A percentile compares a stretch with the other conserved stretches of the same genome.
Conservation (phyloP, 352 stramenopile genomes). For the Globisporangium radiosum region DNA sequence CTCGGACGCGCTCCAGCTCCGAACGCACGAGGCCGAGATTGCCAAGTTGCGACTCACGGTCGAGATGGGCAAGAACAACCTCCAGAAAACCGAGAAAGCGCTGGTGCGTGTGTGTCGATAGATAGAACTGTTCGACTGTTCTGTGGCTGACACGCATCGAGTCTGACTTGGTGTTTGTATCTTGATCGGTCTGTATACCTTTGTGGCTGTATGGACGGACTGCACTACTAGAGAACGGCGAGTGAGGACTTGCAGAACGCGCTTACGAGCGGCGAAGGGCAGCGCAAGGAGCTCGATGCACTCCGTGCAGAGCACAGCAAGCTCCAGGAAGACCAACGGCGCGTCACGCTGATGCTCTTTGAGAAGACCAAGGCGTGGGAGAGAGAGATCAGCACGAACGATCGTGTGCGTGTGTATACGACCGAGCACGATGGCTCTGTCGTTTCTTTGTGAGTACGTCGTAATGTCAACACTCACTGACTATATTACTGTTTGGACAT, state of each 20-base stretch:
- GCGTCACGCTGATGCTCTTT: constrained; percentile 51
- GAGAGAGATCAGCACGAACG: constrained; percentile 45
- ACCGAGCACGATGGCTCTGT: no score
- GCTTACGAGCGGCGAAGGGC: constrained; percentile 21
- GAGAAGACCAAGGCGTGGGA: constrained; percentile 76
- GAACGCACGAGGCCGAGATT: constrained; percentile 53
- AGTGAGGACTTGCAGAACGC: constrained; percentile 44
- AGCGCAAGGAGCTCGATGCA: constrained; percentile 25
- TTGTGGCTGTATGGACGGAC: not conserved
- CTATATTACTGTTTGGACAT: no score
- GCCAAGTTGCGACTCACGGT: constrained; percentile 60
- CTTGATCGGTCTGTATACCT: no score
- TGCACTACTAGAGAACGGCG: constrained; percentile 33
- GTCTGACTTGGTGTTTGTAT: not conserved
- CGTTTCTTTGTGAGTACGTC: no score
- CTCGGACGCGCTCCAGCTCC: constrained; percentile 55
- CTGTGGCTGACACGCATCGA: not conserved
- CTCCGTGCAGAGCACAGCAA: constrained; percentile 27
- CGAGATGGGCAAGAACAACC: constrained; percentile 48
- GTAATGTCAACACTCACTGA: no score
- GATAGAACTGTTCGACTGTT: no score
- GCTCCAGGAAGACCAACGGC: constrained; percentile 42
- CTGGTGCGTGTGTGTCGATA: constrained; percentile 24
- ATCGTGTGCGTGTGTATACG: constrained; percentile 21
- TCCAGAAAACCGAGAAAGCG: constrained; percentile 34